Conservation (phyloP, 1,284 basidiomycete genomes). For the Ceratobasidium sp. region DNA sequence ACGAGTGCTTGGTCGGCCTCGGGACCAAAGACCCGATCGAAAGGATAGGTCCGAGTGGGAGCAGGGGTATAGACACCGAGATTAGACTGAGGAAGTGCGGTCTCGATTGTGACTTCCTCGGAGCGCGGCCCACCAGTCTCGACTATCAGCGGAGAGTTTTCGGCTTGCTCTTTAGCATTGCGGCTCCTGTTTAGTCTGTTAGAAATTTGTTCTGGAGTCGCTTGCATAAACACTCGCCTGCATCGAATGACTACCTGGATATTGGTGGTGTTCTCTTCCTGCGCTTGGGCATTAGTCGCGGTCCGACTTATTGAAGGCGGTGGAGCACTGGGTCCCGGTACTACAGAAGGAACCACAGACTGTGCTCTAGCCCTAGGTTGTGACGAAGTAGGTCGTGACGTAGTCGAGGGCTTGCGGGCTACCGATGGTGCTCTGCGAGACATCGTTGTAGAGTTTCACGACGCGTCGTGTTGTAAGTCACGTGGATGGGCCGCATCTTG, state of each 20-base stretch:
- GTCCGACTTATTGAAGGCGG: conserved; percentile 10
- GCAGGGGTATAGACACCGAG: conserved; percentile 72
- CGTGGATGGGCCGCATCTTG: too few relatives aligned
- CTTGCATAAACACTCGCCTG: conserved; percentile 63
- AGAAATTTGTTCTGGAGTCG: background rate
- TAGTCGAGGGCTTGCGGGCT: conserved; percentile 17
- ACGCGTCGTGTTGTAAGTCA: conserved; percentile 23
- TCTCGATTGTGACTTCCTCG: conserved; percentile 84
- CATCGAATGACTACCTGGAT: conserved; percentile 95
- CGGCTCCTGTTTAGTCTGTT: conserved; percentile 53
- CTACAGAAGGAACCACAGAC: conserved; percentile 1
- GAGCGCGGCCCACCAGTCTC: conserved; percentile 78
- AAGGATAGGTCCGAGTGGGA: conserved; percentile 87
- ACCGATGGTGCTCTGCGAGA: conserved; percentile 36
- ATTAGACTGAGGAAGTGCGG: conserved; percentile 71
- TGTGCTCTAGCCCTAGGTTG: conserved; percentile 1
- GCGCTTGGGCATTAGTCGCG: conserved; percentile 2
- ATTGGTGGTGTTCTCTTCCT: conserved; percentile 63
- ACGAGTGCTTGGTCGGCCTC: conserved; percentile 97
- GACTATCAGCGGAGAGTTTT: conserved; percentile 87
- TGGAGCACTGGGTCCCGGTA: background rate
- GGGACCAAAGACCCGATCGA: conserved; percentile 95
- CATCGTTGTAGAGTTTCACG: conserved; percentile 24
- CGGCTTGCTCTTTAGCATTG: conserved; percentile 85
- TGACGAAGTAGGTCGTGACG: background rate